phyloP scores from a whole-genome alignment of 1,139 yeast species.

The Diutina rugosa region DNA sequence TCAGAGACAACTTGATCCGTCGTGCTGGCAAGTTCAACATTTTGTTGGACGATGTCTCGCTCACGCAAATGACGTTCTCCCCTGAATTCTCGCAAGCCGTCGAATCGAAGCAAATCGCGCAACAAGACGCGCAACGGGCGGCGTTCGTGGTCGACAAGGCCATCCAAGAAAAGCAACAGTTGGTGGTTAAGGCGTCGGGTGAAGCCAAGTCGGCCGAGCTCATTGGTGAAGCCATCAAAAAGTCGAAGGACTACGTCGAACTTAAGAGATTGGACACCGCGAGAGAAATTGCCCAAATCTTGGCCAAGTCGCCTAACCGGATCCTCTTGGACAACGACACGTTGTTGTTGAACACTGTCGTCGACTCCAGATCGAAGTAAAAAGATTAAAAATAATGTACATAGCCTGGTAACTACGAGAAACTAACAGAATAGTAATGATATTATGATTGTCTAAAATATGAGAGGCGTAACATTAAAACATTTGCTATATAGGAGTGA shows the following conservation, averaged over 20 bases:
- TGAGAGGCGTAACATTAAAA: not conserved
- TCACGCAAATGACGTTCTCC: constrained; percentile 91
- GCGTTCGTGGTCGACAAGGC: constrained; percentile 96
- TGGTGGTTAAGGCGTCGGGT: constrained; percentile 95
- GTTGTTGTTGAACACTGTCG: constrained; percentile 74
- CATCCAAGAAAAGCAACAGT: constrained; percentile 91
- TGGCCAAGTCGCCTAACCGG: constrained; percentile 81
- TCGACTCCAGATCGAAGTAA: constrained; percentile 27
- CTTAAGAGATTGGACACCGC: constrained; percentile 96
- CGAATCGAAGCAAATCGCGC: constrained; percentile 98
- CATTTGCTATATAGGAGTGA: not conserved
- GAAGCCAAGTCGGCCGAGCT: constrained; percentile 97
- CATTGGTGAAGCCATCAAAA: constrained; percentile 97
- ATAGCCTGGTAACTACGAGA: not conserved
- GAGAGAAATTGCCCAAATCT: constrained; percentile 79
- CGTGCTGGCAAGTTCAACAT: constrained; percentile 88
- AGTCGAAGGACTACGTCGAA: constrained; percentile 90
- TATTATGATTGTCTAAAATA: not conserved
- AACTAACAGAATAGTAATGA: not conserved
- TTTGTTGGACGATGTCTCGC: constrained; percentile 84
- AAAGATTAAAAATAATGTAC: not conserved
- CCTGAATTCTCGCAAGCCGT: constrained; percentile 98
- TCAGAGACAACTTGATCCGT: constrained; percentile 80
- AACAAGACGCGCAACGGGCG: constrained; percentile 98
- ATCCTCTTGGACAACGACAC: constrained; percentile 88